Conservation (phyloP, 2,329 filamentous ascomycete genomes). For the Exophiala sp. region DNA sequence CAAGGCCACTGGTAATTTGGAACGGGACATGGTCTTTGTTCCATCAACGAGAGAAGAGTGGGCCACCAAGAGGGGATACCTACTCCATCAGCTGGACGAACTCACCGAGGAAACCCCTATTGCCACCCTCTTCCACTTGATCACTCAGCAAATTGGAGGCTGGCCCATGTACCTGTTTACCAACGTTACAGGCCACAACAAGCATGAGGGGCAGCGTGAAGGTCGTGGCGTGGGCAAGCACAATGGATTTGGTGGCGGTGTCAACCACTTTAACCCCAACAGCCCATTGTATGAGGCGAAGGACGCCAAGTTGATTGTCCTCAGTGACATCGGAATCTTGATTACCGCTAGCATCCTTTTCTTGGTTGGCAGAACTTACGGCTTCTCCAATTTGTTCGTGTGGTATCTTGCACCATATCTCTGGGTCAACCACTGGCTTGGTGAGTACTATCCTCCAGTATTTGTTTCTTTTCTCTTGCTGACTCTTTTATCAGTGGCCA, state of each 20-base stretch:
- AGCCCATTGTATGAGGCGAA: slow-evolving; percentile 90
- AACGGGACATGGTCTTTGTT: slow-evolving; percentile 99
- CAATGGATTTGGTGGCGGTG: slow-evolving; percentile 74
- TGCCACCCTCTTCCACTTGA: slow-evolving; percentile 67
- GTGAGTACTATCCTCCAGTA: slow-evolving; percentile 54
- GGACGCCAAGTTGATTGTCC: slow-evolving; percentile 79
- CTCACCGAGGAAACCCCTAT: slow-evolving; percentile 93
- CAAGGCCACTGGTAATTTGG: slow-evolving; percentile 96
- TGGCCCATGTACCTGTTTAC: slow-evolving; percentile 88
- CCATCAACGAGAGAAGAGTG: slow-evolving; percentile 83
- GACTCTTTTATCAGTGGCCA: slow-evolving; percentile 63
- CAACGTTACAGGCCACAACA: slow-evolving; percentile 96
- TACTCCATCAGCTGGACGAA: slow-evolving; percentile 79
- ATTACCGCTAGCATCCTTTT: slow-evolving; percentile 62
- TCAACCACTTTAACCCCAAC: slow-evolving; percentile 90
- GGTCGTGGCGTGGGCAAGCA: slow-evolving; percentile 89
- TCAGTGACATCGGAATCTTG: slow-evolving; percentile 79
- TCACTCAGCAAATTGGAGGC: slow-evolving; percentile 83
- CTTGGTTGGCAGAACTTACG: slow-evolving; percentile 71
- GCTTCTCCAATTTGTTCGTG: slow-evolving; percentile 80
- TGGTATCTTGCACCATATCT: slow-evolving; percentile 96
- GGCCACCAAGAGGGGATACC: slow-evolving; percentile 67
- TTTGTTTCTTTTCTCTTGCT: neutral
- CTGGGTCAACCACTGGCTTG: slow-evolving; percentile 99
- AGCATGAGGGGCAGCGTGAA: slow-evolving; percentile 85